Conservation (phyloP, 2,329 filamentous ascomycete species). For the Botrytis squamosa region DNA sequence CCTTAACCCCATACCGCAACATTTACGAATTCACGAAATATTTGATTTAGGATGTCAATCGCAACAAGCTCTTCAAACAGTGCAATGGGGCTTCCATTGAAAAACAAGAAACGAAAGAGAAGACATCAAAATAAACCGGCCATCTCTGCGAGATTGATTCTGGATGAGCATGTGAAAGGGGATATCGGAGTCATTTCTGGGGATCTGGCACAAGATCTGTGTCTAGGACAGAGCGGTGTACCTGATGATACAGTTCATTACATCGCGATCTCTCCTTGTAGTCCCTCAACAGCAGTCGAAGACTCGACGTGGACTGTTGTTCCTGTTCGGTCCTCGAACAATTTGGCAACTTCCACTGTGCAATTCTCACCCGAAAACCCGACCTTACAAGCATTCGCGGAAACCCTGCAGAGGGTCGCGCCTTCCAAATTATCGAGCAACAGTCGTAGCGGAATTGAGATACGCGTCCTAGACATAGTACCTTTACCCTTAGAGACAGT, state of each 20-base stretch:
- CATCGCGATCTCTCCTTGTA: conserved; percentile 73
- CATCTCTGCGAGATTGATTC: conserved; percentile 74
- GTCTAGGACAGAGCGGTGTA: conserved; percentile 58
- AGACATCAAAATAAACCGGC: conserved; percentile 69
- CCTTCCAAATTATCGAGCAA: conserved; percentile 72
- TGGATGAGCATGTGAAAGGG: conserved; percentile 82
- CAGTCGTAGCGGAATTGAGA: conserved; percentile 76
- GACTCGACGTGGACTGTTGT: conserved; percentile 81
- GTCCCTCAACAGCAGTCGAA: conserved; percentile 55
- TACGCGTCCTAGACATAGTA: conserved; percentile 76
- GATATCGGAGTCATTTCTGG: conserved; percentile 84
- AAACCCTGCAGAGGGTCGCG: conserved; percentile 68
- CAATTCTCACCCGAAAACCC: conserved; percentile 72
- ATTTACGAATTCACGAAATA: not conserved
- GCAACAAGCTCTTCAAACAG: not conserved
- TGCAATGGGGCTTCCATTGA: not conserved
- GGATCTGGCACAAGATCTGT: conserved; percentile 80
- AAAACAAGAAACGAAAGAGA: conserved; percentile 46
- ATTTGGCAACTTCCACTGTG: conserved; percentile 72
- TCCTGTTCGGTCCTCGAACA: conserved; percentile 63
- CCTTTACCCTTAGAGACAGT: conserved; percentile 80
- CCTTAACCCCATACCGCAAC: not conserved
- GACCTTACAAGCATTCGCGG: conserved; percentile 76
- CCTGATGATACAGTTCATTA: conserved; percentile 49
- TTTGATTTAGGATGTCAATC: conserved; percentile 13